These are phyloP conservation scores for Termitomyces sp. DNA, from an alignment of 768 basidiomycete species.

Conservation along the genomic window DNA sequence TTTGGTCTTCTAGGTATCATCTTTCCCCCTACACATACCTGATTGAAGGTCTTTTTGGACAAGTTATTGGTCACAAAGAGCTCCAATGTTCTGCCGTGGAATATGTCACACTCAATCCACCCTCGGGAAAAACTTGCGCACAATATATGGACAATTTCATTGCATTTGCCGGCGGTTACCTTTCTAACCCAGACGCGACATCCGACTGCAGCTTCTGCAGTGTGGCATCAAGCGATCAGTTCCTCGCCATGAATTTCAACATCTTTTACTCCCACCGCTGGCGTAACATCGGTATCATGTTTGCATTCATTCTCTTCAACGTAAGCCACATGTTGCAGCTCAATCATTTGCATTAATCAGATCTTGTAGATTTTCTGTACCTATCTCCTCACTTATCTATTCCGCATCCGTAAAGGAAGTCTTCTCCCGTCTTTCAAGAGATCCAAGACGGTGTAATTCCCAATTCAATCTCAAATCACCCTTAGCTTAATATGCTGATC, in stretches of 20 bases:
- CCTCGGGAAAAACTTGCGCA: conserved; percentile 45
- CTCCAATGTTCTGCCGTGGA: conserved; percentile 49
- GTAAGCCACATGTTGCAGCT: conserved; percentile 23
- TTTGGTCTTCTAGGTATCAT: conserved; percentile 20
- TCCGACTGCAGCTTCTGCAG: conserved; percentile 56
- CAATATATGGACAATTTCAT: conserved; percentile 49
- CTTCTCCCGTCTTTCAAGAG: conserved; percentile 21
- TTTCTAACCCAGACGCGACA: conserved; percentile 48
- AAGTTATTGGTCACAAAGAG: conserved; percentile 34
- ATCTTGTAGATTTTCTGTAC: conserved; percentile 30
- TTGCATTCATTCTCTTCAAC: conserved; percentile 43
- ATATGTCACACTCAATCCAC: conserved; percentile 46
- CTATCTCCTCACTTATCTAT: conserved; percentile 44
- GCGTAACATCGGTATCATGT: conserved; percentile 49
- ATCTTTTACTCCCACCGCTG: conserved; percentile 50
- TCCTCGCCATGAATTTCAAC: conserved; percentile 43
- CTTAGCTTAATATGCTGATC: background rate
- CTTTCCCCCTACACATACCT: conserved; percentile 52
- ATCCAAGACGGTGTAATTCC: conserved; percentile 8
- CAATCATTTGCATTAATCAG: background rate
- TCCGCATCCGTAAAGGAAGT: conserved; percentile 36
- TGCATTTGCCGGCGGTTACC: conserved; percentile 43
- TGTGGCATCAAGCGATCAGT: conserved; percentile 52
- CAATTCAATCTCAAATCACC: background rate
- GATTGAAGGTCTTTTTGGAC: conserved; percentile 36